A percentile compares a stretch with the other conserved stretches of the same genome.
Evolutionary conservation across 2,329 filamentous ascomycete species (phyloP).

Genomic region (Juglanconis sp.): DNA sequence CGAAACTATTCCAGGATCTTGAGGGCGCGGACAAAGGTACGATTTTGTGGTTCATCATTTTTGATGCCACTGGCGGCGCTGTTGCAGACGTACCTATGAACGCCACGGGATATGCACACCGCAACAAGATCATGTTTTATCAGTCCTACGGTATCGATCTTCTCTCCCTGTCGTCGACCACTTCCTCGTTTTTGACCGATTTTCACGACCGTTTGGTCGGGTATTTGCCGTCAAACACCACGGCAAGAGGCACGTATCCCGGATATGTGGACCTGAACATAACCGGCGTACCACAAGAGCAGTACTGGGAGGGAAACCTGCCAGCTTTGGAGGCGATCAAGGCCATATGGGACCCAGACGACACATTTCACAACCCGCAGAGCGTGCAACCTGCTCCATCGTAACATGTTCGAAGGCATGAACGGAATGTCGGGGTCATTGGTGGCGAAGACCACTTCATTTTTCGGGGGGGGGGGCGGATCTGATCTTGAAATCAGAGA

Average conservation of each 20-base stretch:
- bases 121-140: constrained; percentile 62
- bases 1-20: constrained; percentile 52
- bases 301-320: constrained; percentile 56
- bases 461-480: no score
- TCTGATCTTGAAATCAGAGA: not conserved
- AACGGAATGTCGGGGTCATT: not conserved
- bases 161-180: constrained; percentile 40
- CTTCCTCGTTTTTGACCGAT: constrained; percentile 48
- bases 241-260: constrained; percentile 51
- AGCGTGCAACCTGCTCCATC: constrained; percentile 38
- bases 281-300: constrained; percentile 38
- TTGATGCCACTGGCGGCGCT: constrained; percentile 59
- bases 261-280: constrained; percentile 59
- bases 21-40: constrained; percentile 47
- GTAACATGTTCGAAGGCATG: not conserved
- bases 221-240: constrained; percentile 32
- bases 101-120: constrained; percentile 60
- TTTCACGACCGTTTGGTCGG: constrained; percentile 43
- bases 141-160: constrained; percentile 58
- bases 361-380: constrained; percentile 59
- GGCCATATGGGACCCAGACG: constrained; percentile 46
- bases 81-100: constrained; percentile 52
- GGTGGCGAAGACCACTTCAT: no score
- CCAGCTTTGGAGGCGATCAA: constrained; percentile 47
- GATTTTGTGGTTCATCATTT: constrained; percentile 58